Evolutionary conservation across 2,329 filamentous ascomycete genomes (phyloP).

Genomic region (Zarea fungicola): DNA sequence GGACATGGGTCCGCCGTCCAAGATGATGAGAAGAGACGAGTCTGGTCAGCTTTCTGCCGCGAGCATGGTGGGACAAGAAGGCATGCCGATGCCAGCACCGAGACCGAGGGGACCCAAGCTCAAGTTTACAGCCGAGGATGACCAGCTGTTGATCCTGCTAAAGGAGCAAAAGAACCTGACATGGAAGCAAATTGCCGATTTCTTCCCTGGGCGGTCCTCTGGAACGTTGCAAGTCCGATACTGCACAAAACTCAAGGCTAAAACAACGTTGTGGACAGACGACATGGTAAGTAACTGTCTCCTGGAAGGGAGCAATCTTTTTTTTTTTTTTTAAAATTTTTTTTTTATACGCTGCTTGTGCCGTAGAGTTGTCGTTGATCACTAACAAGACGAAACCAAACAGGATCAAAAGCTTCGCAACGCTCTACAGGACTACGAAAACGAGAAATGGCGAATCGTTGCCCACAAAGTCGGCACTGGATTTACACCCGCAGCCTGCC

Average conservation of each 20-base stretch:
- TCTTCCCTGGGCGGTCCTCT: conserved; percentile 85
- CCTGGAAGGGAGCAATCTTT: too few species aligned
- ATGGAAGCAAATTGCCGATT: conserved; percentile 97
- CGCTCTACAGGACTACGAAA: conserved; percentile 78
- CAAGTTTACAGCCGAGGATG: conserved; percentile 91
- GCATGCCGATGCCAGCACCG: conserved; percentile 80
- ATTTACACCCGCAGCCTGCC: conserved; percentile 81
- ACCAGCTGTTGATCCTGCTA: conserved; percentile 78
- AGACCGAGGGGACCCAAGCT: conserved; percentile 81
- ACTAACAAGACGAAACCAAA: conserved; percentile 1
- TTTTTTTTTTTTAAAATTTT: background rate
- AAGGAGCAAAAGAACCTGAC: conserved; percentile 94
- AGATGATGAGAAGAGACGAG: conserved; percentile 59
- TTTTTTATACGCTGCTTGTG: too few species aligned
- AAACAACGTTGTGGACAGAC: conserved; percentile 88
- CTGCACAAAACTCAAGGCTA: conserved; percentile 91
- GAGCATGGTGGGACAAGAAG: conserved; percentile 79
- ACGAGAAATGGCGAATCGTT: conserved; percentile 89
- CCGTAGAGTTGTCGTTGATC: background rate
- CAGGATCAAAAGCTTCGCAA: conserved; percentile 73
- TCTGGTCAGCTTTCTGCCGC: conserved; percentile 54
- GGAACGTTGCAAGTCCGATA: conserved; percentile 91
- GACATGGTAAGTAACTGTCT: conserved; percentile 82
- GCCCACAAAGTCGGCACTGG: conserved; percentile 86
- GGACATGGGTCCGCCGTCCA: conserved; percentile 63